Base-by-base conservation (phyloP, 1,139 yeast species). In the Sugiyamaella japonica region DNA sequence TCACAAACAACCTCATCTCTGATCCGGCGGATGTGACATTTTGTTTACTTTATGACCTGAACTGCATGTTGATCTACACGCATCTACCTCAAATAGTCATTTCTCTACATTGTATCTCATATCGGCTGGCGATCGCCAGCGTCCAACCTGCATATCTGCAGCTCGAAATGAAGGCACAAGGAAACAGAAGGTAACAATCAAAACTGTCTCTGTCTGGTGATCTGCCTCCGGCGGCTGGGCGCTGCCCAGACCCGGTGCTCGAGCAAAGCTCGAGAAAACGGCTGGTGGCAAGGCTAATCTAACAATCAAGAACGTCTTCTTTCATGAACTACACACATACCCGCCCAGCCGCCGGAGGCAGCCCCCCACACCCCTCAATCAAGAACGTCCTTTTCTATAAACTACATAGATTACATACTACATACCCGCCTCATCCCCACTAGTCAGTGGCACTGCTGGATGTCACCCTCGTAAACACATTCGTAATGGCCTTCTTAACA, bases 61-160 rank as follows among this genome's bases (percentile, higher is more conserved):
- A 3, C 37, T 29, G n/a, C 10, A 9, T n/a, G 34, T 29, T 4
- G 34, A 29, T 29, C 3, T 29, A 10, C 34, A 29, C 25, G 37
- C 13, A 28, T 36, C 17, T 16, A 15, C 25, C 20, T n/a, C 6
- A 13, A 25, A 25, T 8, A 15, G 37, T 5, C 25, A 28, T 9
- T 15, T 42, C 15, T 42, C 10, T 29, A 28, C 32, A 25, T n/a
- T 42, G 28, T 42, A 29, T 25, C 25, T 8, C 38, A 15, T 42
- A 29, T 9, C 12, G 15, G 47, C 37, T 15, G 20, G 3, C 9
- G 48, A 44, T 44, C 39, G 38, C 10, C 39, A 17, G 10, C 31
- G 48, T 44, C 39, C 16, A 16, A 31, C 48, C 48, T 44, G 48
- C 48, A 44, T 44, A 23, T 31, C 16, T n/a, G 39, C 37, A 12